Percentiles rank a stretch among this genome's conserved stretches.
Evolutionary conservation across 1,284 basidiomycete species (phyloP).

Genomic region (Sanguinoderma infundibulare): DNA sequence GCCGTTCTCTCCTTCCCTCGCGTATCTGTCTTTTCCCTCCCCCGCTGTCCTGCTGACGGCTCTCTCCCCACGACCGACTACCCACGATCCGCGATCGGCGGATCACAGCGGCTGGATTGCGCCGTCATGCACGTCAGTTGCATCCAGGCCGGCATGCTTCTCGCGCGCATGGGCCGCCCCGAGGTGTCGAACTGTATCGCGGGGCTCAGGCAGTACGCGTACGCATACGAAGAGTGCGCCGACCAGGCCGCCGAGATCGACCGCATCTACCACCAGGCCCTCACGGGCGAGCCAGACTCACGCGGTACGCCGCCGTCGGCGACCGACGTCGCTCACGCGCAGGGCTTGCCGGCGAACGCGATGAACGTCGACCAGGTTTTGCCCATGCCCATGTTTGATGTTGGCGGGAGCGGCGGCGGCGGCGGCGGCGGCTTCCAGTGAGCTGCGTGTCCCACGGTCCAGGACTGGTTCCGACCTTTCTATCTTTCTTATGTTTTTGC

Average conservation of each 20-base stretch:
- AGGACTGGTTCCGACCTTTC: neutral
- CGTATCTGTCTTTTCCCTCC: neutral
- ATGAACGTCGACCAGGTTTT: conserved; percentile 32
- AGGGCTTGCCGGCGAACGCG: conserved; percentile 11
- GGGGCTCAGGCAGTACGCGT: conserved; percentile 86
- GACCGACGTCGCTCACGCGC: neutral
- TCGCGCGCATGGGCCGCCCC: conserved; percentile 79
- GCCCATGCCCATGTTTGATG: conserved; percentile 20
- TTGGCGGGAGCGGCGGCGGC: neutral
- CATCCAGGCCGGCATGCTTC: conserved; percentile 81
- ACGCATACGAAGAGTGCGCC: conserved; percentile 84
- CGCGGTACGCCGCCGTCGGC: conserved; percentile 18
- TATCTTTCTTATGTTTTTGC: neutral
- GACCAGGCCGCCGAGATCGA: conserved; percentile 76
- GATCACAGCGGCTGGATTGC: conserved; percentile 68
- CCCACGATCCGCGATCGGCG: neutral
- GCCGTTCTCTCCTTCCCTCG: neutral
- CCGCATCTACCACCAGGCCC: conserved; percentile 54
- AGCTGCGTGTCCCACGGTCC: neutral
- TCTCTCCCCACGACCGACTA: too few relatives aligned
- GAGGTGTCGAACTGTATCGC: conserved; percentile 85
- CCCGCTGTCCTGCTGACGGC: too few relatives aligned
- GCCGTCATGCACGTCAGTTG: conserved; percentile 87
- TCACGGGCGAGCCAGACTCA: conserved; percentile 45
- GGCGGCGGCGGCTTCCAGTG: neutral